These are phyloP conservation scores for Lobosporangium transversale DNA, from an alignment of 192 early-diverging fungal species.

Conservation along the genomic window DNA sequence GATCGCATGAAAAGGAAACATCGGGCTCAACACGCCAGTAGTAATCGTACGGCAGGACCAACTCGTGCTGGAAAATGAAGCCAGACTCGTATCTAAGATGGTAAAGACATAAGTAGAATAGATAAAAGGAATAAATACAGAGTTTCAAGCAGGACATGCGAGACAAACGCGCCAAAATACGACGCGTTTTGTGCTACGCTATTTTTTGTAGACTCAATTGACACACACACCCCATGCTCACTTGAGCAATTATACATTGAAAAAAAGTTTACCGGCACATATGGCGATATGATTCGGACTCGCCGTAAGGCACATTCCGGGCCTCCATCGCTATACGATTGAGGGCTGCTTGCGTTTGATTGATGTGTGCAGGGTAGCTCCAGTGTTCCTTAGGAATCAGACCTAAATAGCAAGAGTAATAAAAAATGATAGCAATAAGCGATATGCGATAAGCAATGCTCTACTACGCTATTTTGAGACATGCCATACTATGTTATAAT, in stretches of 20 bases:
- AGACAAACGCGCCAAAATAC: too few relatives aligned
- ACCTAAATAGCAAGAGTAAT: conserved; percentile 52
- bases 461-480: neutral
- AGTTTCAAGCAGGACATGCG: too few relatives aligned
- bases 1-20: conserved; percentile 81
- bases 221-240: too few relatives aligned
- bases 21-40: conserved; percentile 90
- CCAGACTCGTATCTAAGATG: conserved; percentile 68
- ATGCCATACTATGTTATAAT: neutral
- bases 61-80: conserved; percentile 79
- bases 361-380: conserved; percentile 79
- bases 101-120: conserved; percentile 1
- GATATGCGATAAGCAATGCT: neutral
- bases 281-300: conserved; percentile 81
- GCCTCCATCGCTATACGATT: conserved; percentile 68
- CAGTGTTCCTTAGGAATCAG: conserved; percentile 76
- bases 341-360: conserved; percentile 69
- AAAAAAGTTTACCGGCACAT: conserved; percentile 89
- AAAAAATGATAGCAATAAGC: neutral
- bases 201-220: too few relatives aligned
- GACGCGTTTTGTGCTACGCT: too few relatives aligned
- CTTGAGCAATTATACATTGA: too few relatives aligned
- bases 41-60: conserved; percentile 75
- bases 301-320: conserved; percentile 75
- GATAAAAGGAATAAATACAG: neutral